These are phyloP conservation scores for Cyberlindnera maclurae DNA, from an alignment of 805 yeast species.

Conservation along the genomic window DNA sequence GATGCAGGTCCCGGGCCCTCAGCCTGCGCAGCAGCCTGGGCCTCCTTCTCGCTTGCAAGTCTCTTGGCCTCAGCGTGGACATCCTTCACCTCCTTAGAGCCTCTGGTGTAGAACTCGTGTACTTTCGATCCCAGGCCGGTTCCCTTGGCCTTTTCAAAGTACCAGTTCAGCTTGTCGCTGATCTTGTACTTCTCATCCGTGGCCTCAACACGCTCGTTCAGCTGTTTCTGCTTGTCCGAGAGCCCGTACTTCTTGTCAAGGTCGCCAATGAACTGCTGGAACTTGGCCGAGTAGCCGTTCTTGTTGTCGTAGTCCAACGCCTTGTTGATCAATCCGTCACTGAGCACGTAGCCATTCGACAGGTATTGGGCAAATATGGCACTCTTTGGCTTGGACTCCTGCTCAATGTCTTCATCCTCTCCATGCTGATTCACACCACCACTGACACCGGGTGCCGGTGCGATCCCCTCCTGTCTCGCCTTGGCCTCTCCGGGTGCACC, in stretches of 20 bases:
- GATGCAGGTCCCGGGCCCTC: too few relatives aligned
- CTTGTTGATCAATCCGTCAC: conserved; percentile 52
- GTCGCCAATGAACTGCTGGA: conserved; percentile 45
- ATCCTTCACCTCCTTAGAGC: conserved; percentile 48
- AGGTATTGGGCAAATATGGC: conserved; percentile 71
- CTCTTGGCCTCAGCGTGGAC: conserved; percentile 73
- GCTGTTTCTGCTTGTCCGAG: conserved; percentile 28
- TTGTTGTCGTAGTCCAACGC: conserved; percentile 59
- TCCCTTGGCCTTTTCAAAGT: conserved; percentile 24
- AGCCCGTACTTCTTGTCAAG: conserved; percentile 59
- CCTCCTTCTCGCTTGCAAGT: conserved; percentile 52
- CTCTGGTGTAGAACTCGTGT: conserved; percentile 50
- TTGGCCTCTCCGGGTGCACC: conserved; percentile 6
- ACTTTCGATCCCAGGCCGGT: conserved; percentile 47
- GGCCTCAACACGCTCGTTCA: conserved; percentile 32
- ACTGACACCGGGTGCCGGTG: conserved; percentile 6
- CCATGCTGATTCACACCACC: conserved; percentile 2
- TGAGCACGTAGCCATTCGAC: conserved; percentile 62
- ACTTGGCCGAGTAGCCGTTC: conserved; percentile 52
- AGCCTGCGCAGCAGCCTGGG: not conserved
- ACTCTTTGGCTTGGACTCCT: conserved; percentile 72
- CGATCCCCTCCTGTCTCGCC: conserved; percentile 4
- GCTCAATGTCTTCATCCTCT: conserved; percentile 49
- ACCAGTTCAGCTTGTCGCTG: conserved; percentile 30
- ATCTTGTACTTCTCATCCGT: conserved; percentile 37